phyloP scores from a whole-genome alignment of 2,329 filamentous ascomycete genomes.

The Colletotrichum sp. region DNA sequence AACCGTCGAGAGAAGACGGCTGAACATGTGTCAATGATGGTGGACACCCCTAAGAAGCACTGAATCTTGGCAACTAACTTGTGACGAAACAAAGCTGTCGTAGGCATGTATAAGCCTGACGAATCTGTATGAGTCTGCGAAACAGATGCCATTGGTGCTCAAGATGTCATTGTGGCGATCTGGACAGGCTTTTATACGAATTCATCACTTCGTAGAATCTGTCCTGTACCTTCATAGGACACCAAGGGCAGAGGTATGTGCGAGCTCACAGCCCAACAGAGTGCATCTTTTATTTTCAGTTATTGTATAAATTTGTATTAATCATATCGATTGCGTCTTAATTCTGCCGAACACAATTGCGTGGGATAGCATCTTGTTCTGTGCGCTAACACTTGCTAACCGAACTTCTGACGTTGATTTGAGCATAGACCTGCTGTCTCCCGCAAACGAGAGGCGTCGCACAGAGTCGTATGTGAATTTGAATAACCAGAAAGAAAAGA shows the following conservation, averaged over 20 bases:
- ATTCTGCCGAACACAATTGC: rapidly evolving
- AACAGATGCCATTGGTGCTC: background rate
- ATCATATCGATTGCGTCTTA: rapidly evolving
- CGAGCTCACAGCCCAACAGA: background rate
- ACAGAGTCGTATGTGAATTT: background rate
- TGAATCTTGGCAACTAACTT: background rate
- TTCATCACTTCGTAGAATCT: background rate
- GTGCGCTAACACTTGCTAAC: background rate
- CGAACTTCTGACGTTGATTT: background rate
- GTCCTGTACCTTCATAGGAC: background rate
- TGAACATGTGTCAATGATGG: background rate
- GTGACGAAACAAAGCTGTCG: background rate
- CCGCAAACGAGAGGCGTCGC: background rate
- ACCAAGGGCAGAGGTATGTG: rapidly evolving
- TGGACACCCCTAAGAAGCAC: background rate
- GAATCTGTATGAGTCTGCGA: background rate
- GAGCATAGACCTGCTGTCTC: background rate
- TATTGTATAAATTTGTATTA: background rate
- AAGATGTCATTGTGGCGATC: background rate
- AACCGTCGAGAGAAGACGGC: background rate
- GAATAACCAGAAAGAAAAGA: background rate
- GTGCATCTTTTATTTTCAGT: background rate
- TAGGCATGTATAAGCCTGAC: background rate
- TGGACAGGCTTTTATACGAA: background rate
- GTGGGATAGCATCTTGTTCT: rapidly evolving